phyloP scores from a whole-genome alignment of 202 grass and related monocot genomes.

The Dendrocalamus latiflorus region DNA sequence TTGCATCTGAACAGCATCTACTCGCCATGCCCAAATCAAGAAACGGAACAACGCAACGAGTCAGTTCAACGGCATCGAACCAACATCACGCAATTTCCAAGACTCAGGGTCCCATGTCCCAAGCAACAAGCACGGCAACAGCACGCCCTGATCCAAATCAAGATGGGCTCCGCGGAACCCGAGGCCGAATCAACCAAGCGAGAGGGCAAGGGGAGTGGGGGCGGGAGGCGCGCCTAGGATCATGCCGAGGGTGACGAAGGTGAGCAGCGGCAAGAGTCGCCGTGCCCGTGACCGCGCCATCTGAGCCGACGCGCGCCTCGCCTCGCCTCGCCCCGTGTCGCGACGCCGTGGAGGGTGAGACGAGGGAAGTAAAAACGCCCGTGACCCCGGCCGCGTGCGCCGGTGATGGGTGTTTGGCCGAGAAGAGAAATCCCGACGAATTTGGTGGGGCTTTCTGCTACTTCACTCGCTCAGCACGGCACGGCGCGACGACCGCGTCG shows the following conservation, averaged over 20 bases:
- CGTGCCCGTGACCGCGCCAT: constrained; percentile 39
- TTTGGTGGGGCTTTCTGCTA: background rate
- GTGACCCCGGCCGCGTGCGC: background rate
- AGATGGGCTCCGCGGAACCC: background rate
- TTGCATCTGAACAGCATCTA: background rate
- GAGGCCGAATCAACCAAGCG: background rate
- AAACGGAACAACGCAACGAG: background rate
- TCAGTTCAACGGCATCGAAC: background rate
- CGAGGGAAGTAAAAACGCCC: background rate
- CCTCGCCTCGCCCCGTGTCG: background rate
- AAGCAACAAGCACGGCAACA: background rate
- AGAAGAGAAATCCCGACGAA: background rate
- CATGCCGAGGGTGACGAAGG: constrained; percentile 76
- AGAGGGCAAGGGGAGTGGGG: background rate
- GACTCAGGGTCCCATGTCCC: background rate
- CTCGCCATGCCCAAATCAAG: background rate
- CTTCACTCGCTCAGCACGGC: background rate
- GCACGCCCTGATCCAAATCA: background rate
- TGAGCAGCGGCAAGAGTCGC: constrained; percentile 54
- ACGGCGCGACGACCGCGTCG: background rate
- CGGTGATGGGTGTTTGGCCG: background rate
- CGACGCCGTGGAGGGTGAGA: background rate
- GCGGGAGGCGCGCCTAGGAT: constrained; percentile 45
- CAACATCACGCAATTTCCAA: background rate
- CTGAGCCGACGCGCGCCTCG: background rate